A percentile compares a stretch with the other conserved stretches of the same genome.
phyloP scores from a whole-genome alignment of 164 flowering plant species.

The Cinnamomum chago region DNA sequence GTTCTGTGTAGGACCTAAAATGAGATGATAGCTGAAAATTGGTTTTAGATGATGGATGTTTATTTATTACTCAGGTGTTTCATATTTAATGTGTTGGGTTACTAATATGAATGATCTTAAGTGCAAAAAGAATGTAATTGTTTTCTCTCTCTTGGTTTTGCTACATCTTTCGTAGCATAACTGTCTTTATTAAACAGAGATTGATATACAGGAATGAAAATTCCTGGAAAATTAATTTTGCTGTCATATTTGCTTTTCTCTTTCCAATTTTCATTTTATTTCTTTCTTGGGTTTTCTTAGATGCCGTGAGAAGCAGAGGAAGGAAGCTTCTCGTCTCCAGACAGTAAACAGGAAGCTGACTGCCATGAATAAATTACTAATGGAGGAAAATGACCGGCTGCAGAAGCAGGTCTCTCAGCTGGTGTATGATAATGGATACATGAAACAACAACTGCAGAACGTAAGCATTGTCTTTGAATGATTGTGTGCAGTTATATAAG shows the following conservation, averaged over 20 bases:
- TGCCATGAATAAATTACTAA: constrained; percentile 88
- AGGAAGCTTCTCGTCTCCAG: constrained; percentile 78
- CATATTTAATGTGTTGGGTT: neutral
- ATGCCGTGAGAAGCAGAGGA: constrained; percentile 88
- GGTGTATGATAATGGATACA: constrained; percentile 77
- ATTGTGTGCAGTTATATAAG: too few species aligned
- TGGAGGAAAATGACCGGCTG: constrained; percentile 91
- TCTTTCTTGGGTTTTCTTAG: constrained; percentile 21
- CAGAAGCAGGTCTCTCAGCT: constrained; percentile 87
- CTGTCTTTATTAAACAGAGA: too few species aligned
- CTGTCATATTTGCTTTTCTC: neutral
- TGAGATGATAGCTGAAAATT: neutral
- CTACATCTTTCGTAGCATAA: neutral
- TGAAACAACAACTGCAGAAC: constrained; percentile 57
- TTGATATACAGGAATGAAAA: neutral
- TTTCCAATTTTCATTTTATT: too few species aligned
- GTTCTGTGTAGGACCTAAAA: neutral
- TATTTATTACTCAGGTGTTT: neutral
- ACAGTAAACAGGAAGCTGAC: constrained; percentile 75
- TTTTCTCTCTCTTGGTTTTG: too few species aligned
- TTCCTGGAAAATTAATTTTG: too few species aligned
- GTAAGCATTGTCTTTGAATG: constrained; percentile 28
- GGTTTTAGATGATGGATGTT: neutral
- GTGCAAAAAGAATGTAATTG: too few species aligned
- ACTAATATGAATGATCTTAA: too few species aligned